A percentile compares a stretch with the other conserved stretches of the same genome.
Evolutionary conservation across 139 green algal species (phyloP).

Genomic region (Chlamydomonas sphaeroides): DNA sequence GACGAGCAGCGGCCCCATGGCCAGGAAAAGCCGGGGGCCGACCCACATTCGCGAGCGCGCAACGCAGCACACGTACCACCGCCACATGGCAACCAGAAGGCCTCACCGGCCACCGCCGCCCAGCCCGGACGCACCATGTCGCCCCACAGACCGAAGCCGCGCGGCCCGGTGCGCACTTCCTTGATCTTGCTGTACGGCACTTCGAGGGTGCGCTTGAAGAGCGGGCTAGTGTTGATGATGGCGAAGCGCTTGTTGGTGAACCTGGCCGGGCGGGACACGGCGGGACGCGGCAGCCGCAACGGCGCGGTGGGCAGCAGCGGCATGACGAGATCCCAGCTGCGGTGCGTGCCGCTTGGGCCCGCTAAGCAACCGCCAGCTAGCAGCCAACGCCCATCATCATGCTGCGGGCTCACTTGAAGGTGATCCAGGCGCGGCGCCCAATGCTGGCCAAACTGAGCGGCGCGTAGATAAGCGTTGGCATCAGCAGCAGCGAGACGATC

Average conservation of each 20-base stretch:
- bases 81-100: no score
- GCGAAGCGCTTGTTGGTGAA: constrained; percentile 79
- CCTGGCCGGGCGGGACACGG: no score
- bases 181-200: constrained; percentile 65
- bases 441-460: constrained; percentile 69
- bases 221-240: constrained; percentile 63
- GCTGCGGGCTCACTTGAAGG: no score
- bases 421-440: constrained; percentile 53
- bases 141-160: constrained; percentile 65
- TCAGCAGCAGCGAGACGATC: constrained; percentile 57
- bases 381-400: no score
- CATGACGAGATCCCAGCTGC: no score
- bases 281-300: no score
- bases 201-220: constrained; percentile 61
- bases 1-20: background rate
- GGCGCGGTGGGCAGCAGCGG: no score
- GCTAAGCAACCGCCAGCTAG: no score
- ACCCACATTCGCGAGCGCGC: no score
- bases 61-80: background rate
- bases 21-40: background rate
- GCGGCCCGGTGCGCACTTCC: constrained; percentile 62
- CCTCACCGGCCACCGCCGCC: no score
- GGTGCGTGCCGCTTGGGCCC: no score
- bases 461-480: constrained; percentile 65
- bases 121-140: background rate